A percentile compares a stretch with the other conserved stretches of the same genome.
Evolutionary conservation across 495 filamentous ascomycete genomes (phyloP).

Genomic region (Cudoniella acicularis): DNA sequence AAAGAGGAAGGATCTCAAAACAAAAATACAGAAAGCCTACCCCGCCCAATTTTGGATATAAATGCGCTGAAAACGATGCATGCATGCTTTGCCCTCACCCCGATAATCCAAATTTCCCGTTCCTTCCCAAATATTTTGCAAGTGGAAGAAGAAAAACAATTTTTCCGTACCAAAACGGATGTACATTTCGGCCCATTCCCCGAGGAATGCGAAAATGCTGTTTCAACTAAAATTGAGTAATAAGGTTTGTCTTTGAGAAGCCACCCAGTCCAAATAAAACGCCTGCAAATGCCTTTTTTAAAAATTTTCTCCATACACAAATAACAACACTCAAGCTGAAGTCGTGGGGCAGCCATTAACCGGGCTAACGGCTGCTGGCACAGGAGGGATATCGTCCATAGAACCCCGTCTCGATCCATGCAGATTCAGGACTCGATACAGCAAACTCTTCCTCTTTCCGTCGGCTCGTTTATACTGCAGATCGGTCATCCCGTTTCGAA

Average conservation of each 20-base stretch:
- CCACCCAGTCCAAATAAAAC: neutral
- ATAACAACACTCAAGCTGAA: neutral
- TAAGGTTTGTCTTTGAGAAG: neutral
- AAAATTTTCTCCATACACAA: neutral
- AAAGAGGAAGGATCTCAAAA: neutral
- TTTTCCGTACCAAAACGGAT: neutral
- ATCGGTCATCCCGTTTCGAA: constrained; percentile 3
- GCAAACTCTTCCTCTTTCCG: constrained; percentile 35
- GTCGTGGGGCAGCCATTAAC: neutral
- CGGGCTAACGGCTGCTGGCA: neutral
- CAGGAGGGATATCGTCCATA: constrained; percentile 1
- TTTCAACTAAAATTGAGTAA: neutral
- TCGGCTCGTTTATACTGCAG: constrained; percentile 18
- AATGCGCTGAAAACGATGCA: neutral
- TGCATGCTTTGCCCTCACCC: neutral
- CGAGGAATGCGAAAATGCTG: neutral
- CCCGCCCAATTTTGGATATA: neutral
- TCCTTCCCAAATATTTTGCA: neutral
- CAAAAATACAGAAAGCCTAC: neutral
- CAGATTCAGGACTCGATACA: constrained; percentile 40
- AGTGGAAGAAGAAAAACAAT: no score
- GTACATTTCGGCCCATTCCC: neutral
- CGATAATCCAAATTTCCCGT: neutral
- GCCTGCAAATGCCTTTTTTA: neutral
- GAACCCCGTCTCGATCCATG: constrained; percentile 3